Evolutionary conservation across 2,329 filamentous ascomycete species (phyloP), one percentile per base, ranked within the genome.

Genomic region (Talaromyces sp.): DNA sequence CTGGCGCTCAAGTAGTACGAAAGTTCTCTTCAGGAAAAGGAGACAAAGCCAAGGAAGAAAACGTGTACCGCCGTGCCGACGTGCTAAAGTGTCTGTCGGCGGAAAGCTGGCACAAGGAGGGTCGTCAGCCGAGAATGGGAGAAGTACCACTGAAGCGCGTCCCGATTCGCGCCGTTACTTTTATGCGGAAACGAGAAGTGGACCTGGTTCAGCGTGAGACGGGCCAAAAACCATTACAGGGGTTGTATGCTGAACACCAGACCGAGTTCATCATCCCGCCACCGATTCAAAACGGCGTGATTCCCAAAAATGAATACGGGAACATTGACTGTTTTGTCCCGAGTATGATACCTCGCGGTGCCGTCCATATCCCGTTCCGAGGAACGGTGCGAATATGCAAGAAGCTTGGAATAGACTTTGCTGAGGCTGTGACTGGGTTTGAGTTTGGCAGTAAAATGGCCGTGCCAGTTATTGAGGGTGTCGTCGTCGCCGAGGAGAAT

Each of bases 21-120:
- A 82, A 83, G 11, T 97, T 97, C 73, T 85, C 81, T 4, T 85
- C 86, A 53, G 87, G 85, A 10, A 96, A 93, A 74, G 89, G 88
- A 14, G 85, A 86, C 51, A 88, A 88, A 53, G 77, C 83, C 2
- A 88, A 88, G 51, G 85, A 90, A 61, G 91, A 96, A 71, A 87
- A 90, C 0, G 91, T 97, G 0, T 97, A 86, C 70, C 82, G 82
- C 0, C 87, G 93, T 35, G 83, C 84, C 57, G 92, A 97, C 65
- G 86, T 97, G 0, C 85, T 92, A 2, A 81, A 84, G 43, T 96
- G 95, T 72, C 92, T 96, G 74, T 95, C 91, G 29, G 89, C 90
- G 1, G 94, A 99, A 72, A 96, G 91, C 1, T 99, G 94, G 94
- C 94, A 97, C 72, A 97, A 97, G 72, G 93, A 97, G 79, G 94